Evolutionary conservation across 2,329 filamentous ascomycete species (phyloP), one percentile per base, ranked within the genome.

Genomic region (Colletotrichum sp.): DNA sequence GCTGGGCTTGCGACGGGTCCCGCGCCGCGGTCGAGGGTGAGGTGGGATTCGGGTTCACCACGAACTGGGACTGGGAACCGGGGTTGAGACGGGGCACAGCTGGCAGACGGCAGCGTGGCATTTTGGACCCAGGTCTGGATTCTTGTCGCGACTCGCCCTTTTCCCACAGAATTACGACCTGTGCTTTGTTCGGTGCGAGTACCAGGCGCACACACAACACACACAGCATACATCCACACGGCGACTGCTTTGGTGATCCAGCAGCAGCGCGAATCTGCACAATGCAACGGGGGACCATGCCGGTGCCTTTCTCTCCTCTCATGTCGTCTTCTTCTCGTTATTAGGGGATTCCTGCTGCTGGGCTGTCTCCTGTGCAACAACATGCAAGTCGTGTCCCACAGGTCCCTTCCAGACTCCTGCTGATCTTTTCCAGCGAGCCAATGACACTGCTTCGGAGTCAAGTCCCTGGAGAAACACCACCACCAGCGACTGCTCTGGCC

Each of bases 111-210:
- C 34, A 67, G 36, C 32, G 55, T 67, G 69, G 55, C 57, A 72
- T 75, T 68, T 52, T 75, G 26, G 73, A 68, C 69, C 57, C 55
- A 28, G 72, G 73, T 73, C 73, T 75, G 32, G 72, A 75, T 44
- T 67, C 62, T 75, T 44, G 24, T 62, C 44, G 44, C 44, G 44
- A 52, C 44, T 52, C 44, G 44, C 44, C 44, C 44, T 52, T 48
- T 52, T 52, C 44, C 44, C 44, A 48, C 44, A 52, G n/a, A 22
- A 52, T 22, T 52, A 52, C 44, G 44, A 52, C 44, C 44, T 52
- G 44, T 48, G 39, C 59, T 64, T 71, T 34, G 57, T 22, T 22
- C 18, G 59, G 26, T 18, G 13, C 30, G 18, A 22, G 44, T 52
- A 22, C 44, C n/a, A 22, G n/a, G 44, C 44, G 44, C 44, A 52